Base-by-base conservation (phyloP, 2,329 filamentous ascomycete genomes). In the Nemania diffusa region DNA sequence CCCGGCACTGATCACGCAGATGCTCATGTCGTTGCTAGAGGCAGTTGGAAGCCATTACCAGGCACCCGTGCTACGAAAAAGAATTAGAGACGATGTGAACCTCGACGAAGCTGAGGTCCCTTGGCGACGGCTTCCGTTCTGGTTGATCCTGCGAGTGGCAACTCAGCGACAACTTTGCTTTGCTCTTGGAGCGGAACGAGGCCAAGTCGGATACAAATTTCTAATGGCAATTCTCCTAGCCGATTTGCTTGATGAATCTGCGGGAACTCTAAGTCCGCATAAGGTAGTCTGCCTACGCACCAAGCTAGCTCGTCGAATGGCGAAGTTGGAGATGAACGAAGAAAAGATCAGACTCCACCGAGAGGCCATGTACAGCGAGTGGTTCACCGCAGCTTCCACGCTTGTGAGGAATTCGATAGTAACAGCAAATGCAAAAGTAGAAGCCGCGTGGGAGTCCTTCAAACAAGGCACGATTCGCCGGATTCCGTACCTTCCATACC, bases 111-210 rank as follows among this genome's bases (percentile, higher is more conserved):
- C 82, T 0, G 76, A 82, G 0, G 73, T 80, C 0, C 89, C 89
- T 0, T 92, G 90, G 90, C 81, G 90, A 20, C 80, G 91, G 42
- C 84, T 84, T 1, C 83, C 90, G 0, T 83, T 86, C 57, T 92
- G 89, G 85, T 83, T 92, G 0, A 78, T 88, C 0, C 75, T 92
- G 4, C 85, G 89, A 0, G 88, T 92, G 1, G 80, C 83, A 0
- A 71, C 87, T 1, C 83, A 88, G 56, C 82, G 88, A 0, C 80
- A 84, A 7, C 79, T 91, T 0, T 81, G 78, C 27, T 68, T 79
- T 1, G 24, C 73, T 0, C 70, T 84, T 1, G 83, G 83, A 0
- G 69, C 73, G 0, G 76, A 83, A 1, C 27, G 73, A 0, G 87
- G 87, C 1, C 79, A 81, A 1, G 68, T 83, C 0, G 79, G 81